These are phyloP conservation scores for Teratosphaeria zuluensis DNA, from an alignment of 2,329 filamentous ascomycete genomes.

Conservation along the genomic window DNA sequence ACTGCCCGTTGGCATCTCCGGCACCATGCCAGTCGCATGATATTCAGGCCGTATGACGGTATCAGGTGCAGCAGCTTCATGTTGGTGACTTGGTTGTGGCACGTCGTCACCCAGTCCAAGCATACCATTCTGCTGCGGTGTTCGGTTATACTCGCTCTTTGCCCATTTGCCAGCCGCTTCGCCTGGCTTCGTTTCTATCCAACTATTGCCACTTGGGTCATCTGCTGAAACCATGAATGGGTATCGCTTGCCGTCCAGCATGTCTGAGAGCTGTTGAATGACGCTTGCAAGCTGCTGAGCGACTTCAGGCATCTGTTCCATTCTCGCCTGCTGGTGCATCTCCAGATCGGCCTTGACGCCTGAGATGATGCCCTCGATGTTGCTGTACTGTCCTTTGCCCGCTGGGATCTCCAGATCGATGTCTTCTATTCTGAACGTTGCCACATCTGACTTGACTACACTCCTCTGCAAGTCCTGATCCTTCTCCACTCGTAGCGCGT, in stretches of 20 bases:
- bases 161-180: slow-evolving; percentile 80
- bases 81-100: slow-evolving; percentile 26
- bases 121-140: slow-evolving; percentile 73
- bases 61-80: slow-evolving; percentile 40
- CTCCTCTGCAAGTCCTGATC: slow-evolving; percentile 71
- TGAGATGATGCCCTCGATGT: slow-evolving; percentile 77
- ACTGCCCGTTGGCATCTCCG: slow-evolving; percentile 26
- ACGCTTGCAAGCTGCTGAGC: slow-evolving; percentile 69
- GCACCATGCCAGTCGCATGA: slow-evolving; percentile 36
- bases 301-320: slow-evolving; percentile 66
- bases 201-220: slow-evolving; percentile 91
- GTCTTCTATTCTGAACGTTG: slow-evolving; percentile 77
- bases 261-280: slow-evolving; percentile 62
- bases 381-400: slow-evolving; percentile 83
- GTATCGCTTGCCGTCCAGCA: slow-evolving; percentile 67
- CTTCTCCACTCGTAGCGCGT: slow-evolving; percentile 67
- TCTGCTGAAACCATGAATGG: slow-evolving; percentile 85
- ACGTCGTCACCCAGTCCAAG: slow-evolving; percentile 59
- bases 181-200: slow-evolving; percentile 74
- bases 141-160: slow-evolving; percentile 74
- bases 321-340: slow-evolving; percentile 71
- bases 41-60: slow-evolving; percentile 48
- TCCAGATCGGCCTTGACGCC: slow-evolving; percentile 73
- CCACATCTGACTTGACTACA: slow-evolving; percentile 85
- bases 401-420: slow-evolving; percentile 88